Evolutionary conservation across 2,329 filamentous ascomycete species (phyloP).

Genomic region (Chaetoscypha palmicola): DNA sequence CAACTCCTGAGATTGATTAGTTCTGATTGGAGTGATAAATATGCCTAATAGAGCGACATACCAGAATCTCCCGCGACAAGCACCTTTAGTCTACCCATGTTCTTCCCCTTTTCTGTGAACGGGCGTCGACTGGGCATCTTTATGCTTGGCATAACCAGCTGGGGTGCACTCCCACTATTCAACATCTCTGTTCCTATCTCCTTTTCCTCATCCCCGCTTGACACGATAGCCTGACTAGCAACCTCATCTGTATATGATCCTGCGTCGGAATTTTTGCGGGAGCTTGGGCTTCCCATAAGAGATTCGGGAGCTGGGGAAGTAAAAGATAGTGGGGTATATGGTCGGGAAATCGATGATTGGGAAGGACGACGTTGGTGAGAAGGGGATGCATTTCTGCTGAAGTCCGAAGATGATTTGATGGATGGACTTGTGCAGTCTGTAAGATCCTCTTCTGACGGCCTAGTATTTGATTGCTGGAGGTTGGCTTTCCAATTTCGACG

Average conservation of each 20-base stretch:
- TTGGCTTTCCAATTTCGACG: slow-evolving; percentile 28
- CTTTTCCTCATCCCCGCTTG: slow-evolving; percentile 31
- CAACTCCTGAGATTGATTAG: slow-evolving; percentile 51
- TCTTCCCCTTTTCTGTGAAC: slow-evolving; percentile 81
- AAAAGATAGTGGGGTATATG: slow-evolving; percentile 40
- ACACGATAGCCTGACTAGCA: slow-evolving; percentile 31
- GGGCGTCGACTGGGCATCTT: slow-evolving; percentile 82
- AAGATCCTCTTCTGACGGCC: slow-evolving; percentile 21
- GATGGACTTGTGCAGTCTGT: slow-evolving; percentile 25
- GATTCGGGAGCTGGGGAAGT: slow-evolving; percentile 37
- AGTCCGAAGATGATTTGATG: slow-evolving; percentile 29
- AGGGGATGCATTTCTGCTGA: slow-evolving; percentile 31
- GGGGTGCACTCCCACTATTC: slow-evolving; percentile 53
- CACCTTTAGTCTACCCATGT: slow-evolving; percentile 81
- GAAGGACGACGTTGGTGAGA: slow-evolving; percentile 26
- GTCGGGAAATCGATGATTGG: slow-evolving; percentile 35
- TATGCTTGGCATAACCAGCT: slow-evolving; percentile 97
- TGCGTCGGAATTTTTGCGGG: slow-evolving; percentile 44
- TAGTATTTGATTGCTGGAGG: slow-evolving; percentile 15
- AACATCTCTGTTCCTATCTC: slow-evolving; percentile 40
- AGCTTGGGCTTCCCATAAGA: slow-evolving; percentile 42
- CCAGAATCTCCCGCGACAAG: slow-evolving; percentile 74
- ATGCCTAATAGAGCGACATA: slow-evolving; percentile 32
- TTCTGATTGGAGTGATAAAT: not conserved
- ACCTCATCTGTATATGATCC: slow-evolving; percentile 42